phyloP scores from a whole-genome alignment of 2,329 filamentous ascomycete genomes.

The Colletotrichum cuscutae region DNA sequence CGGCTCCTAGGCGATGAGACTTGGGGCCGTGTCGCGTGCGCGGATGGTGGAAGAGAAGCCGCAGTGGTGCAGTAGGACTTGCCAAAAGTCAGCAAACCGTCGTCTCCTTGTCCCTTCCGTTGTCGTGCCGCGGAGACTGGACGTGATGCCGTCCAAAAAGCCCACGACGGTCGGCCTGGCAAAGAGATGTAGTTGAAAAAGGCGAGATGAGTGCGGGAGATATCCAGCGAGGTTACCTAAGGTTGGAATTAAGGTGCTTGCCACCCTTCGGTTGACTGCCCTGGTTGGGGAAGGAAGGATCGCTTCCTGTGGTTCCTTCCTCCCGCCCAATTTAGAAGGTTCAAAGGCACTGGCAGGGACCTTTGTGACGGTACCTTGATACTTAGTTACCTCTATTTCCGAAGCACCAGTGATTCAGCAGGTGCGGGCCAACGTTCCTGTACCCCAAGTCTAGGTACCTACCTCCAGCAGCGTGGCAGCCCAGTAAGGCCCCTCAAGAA shows the following conservation, averaged over 20 bases:
- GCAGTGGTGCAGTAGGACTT: neutral
- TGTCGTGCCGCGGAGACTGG: neutral
- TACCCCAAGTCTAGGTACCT: neutral
- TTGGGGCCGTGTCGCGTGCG: neutral
- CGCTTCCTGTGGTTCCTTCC: neutral
- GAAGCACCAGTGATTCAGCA: neutral
- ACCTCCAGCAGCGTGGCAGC: neutral
- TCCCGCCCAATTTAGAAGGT: neutral
- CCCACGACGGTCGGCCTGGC: neutral
- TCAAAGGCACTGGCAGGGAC: no score
- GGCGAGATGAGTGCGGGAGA: constrained; percentile 2
- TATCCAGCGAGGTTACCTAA: neutral
- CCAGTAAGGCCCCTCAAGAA: neutral
- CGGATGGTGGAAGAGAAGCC: neutral
- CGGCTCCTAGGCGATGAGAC: neutral
- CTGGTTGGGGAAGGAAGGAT: constrained; percentile 1
- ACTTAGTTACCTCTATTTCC: neutral
- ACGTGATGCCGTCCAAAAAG: neutral
- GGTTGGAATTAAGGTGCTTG: neutral
- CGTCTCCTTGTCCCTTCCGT: neutral
- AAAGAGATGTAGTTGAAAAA: neutral
- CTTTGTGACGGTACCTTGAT: neutral
- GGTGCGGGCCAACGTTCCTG: neutral
- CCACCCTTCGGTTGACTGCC: neutral
- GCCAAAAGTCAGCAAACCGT: neutral